Conservation (phyloP, 139 green algal genomes). For the Coelastrella sp. region DNA sequence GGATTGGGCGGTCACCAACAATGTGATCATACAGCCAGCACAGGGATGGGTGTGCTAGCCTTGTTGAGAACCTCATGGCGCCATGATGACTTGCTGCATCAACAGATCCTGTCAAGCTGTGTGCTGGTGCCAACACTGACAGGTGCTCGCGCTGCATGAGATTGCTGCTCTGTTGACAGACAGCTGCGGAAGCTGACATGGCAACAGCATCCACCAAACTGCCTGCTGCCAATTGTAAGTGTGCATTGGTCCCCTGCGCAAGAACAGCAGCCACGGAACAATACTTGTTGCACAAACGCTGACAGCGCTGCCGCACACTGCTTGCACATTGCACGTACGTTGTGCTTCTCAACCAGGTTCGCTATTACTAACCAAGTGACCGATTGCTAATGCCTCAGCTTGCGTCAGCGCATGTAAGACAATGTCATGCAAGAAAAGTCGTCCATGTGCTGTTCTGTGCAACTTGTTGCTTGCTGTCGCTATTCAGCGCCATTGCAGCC, state of each 20-base stretch:
- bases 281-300: neutral
- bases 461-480: too few relatives aligned
- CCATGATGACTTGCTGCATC: neutral
- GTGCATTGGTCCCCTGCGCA: conserved; percentile 83
- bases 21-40: conserved; percentile 82
- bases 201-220: neutral
- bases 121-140: conserved; percentile 58
- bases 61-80: conserved; percentile 47
- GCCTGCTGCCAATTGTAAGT: conserved; percentile 62
- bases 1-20: conserved; percentile 59
- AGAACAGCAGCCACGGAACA: neutral
- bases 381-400: too few relatives aligned
- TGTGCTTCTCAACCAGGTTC: too few relatives aligned
- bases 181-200: neutral
- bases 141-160: conserved; percentile 26
- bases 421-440: too few relatives aligned
- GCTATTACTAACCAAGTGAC: too few relatives aligned
- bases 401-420: too few relatives aligned
- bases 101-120: conserved; percentile 55
- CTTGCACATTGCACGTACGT: too few relatives aligned
- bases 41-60: conserved; percentile 48
- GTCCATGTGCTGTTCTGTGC: too few relatives aligned
- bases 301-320: too few relatives aligned
- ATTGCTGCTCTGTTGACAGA: neutral
- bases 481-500: too few relatives aligned